phyloP scores from a whole-genome alignment of 129 eudicot genomes.

The Chrysanthemum makinoi region DNA sequence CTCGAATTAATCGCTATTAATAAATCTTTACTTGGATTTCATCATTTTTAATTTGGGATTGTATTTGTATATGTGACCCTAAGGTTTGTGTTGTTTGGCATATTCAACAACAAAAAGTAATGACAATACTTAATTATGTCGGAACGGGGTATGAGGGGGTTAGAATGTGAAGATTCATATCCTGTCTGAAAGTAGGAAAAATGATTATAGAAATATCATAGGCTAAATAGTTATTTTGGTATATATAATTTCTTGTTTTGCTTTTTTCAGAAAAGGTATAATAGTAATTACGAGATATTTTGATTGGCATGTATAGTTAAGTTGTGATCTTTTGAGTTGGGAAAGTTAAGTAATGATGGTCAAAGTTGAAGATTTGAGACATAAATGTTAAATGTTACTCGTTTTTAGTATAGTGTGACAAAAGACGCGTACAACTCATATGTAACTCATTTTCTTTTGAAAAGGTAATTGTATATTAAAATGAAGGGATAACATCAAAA shows the following conservation, averaged over 20 bases:
- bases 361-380: neutral
- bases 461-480: neutral
- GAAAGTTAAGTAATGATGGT: neutral
- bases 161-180: too few relatives aligned
- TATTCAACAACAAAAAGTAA: neutral
- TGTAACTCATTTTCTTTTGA: neutral
- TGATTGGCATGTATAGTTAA: neutral
- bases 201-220: neutral
- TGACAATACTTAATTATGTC: neutral
- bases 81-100: neutral
- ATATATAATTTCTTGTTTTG: too few relatives aligned
- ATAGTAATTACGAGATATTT: neutral
- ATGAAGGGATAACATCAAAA: neutral
- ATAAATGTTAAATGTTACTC: neutral
- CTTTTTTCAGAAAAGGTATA: neutral
- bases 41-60: neutral
- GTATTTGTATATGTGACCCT: conserved; percentile 9
- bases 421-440: neutral
- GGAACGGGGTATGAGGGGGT: neutral
- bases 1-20: too few relatives aligned
- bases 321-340: neutral
- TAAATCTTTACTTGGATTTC: too few relatives aligned
- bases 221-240: neutral
- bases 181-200: too few relatives aligned
- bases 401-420: neutral